Percentiles rank a stretch among this genome's conserved stretches.
These are phyloP conservation scores for Aplosporella prunicola DNA, from an alignment of 2,329 filamentous ascomycete genomes.

Conservation along the genomic window DNA sequence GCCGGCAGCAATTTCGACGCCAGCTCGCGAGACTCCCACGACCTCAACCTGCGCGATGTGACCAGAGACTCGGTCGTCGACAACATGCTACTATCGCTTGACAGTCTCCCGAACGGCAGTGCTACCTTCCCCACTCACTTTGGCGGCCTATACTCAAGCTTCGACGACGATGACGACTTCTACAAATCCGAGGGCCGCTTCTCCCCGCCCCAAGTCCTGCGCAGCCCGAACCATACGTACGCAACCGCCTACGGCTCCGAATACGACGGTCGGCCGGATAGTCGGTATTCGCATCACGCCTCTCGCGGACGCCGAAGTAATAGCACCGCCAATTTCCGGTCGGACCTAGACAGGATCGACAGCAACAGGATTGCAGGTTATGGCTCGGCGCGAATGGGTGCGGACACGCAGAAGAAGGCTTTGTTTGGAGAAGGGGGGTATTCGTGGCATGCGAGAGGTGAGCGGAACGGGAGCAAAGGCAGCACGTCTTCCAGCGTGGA, in stretches of 20 bases:
- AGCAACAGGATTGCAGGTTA: conserved; percentile 14
- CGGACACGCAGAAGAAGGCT: conserved; percentile 18
- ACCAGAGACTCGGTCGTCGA: conserved; percentile 87
- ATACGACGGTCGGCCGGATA: conserved; percentile 22
- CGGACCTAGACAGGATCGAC: conserved; percentile 20
- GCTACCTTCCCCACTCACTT: conserved; percentile 20
- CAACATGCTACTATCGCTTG: conserved; percentile 89
- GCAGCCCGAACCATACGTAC: conserved; percentile 49
- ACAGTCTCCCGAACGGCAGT: conserved; percentile 50
- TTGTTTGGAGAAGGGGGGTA: conserved; percentile 22
- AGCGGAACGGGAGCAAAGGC: conserved; percentile 59
- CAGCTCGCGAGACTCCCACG: conserved; percentile 59
- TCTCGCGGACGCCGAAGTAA: conserved; percentile 60
- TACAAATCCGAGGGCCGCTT: conserved; percentile 26
- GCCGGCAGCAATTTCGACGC: conserved; percentile 5
- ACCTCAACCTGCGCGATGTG: conserved; percentile 70
- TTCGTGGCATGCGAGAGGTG: conserved; percentile 26
- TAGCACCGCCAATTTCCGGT: conserved; percentile 61
- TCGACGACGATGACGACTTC: conserved; percentile 32
- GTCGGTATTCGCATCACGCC: conserved; percentile 33
- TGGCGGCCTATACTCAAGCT: conserved; percentile 26
- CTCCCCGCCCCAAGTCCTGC: conserved; percentile 25
- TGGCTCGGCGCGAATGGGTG: conserved; percentile 9
- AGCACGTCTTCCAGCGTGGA: conserved; percentile 61
- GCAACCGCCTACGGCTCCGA: conserved; percentile 52